Percentiles rank a stretch among this genome's conserved stretches.
These are phyloP conservation scores for Plasmodium gallinaceum DNA, from an alignment of 169 alveolate genomes.

Conservation along the genomic window DNA sequence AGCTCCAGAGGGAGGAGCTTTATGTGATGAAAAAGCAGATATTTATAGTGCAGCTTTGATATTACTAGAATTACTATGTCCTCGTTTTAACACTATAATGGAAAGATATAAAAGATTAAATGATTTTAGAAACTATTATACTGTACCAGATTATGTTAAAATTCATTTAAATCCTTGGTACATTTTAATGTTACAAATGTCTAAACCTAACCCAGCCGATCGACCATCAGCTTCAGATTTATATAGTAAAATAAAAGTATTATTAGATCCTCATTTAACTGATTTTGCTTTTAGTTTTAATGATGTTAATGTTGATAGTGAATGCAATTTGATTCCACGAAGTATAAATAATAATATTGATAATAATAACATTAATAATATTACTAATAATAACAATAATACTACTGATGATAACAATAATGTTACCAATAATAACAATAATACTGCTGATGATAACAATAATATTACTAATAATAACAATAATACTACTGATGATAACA, in stretches of 20 bases:
- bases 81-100: conserved; percentile 91
- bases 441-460: no score
- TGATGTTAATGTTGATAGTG: conserved; percentile 41
- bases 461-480: no score
- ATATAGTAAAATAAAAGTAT: conserved; percentile 80
- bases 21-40: conserved; percentile 93
- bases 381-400: no score
- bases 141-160: conserved; percentile 88
- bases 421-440: no score
- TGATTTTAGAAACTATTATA: conserved; percentile 83
- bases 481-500: no score
- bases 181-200: conserved; percentile 89
- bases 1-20: conserved; percentile 94
- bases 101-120: conserved; percentile 90
- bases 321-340: not conserved
- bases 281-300: conserved; percentile 74
- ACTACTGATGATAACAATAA: no score
- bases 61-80: conserved; percentile 90
- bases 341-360: not conserved
- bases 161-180: conserved; percentile 86
- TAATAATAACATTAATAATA: no score
- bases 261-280: conserved; percentile 73
- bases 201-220: conserved; percentile 88
- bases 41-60: conserved; percentile 91
- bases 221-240: conserved; percentile 91